Base-by-base conservation (phyloP, 129 eudicot species). In the Erigeron canadensis region DNA sequence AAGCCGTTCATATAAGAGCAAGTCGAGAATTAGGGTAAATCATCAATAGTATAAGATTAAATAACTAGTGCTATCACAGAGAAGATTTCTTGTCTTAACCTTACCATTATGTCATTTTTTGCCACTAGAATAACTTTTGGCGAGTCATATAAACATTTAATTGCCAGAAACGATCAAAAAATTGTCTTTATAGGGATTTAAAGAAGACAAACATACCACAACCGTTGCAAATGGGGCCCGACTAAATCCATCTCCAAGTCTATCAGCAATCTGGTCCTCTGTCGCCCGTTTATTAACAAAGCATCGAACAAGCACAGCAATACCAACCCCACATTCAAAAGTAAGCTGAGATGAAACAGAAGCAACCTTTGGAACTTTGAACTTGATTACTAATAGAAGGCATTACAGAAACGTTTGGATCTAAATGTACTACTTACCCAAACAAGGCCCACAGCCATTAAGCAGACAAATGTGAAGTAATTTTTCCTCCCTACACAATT, bases 401-500 rank as follows among this genome's bases (percentile, higher is more conserved):
- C 43, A 53, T 28, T 51, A 43, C 11, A 28, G 37, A 21, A 59
- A 44, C 5, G 2, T n/a, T 28, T 10, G 56, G 67, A 44, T 28
- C 16, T 47, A 17, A 21, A 12, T 34, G 58, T 69, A 51, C 5
- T 16, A 47, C 92, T 80, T 85, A 93, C 98, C 98, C 90, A 85
- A 55, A 85, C 69, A 73, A 93, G 90, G 86, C 87, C 77, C 73
- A 74, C 83, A 23, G 85, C 96, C 98, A 93, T 93, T 67, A 93
- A 88, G 88, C 86, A 75, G 38, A 93, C 77, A 71, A 93, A 93
- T 10, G 88, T 85, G 23, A 82, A 62, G 80, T 93, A 93, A 67
- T 93, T 93, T 67, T 84, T 93, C 71, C 91, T 85, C 68, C 95
- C 98, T 60, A 93, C 95, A 23, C 98, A 93, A 71, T 89, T 89